Base-by-base conservation (phyloP, 2,329 filamentous ascomycete species). In the Raffaelea arxii region DNA sequence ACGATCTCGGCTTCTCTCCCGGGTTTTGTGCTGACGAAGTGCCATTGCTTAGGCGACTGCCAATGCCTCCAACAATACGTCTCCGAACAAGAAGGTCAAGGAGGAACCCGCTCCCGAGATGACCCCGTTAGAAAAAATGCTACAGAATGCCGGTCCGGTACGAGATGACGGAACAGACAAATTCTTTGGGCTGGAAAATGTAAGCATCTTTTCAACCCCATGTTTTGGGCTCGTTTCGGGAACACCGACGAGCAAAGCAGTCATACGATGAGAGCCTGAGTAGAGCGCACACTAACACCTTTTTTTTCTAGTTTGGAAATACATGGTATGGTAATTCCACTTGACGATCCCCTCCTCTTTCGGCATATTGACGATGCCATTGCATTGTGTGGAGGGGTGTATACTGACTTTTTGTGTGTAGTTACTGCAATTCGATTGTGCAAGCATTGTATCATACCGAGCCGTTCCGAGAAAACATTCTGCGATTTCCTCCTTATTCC, bases 101-200 rank as follows among this genome's bases (percentile, higher is more conserved):
- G 75, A 79, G 40, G 75, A 80, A 54, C 61, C 66, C n/a, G 53
- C 65, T n/a, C 66, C 67, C n/a, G 79, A 82, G 57, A 56, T 74
- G 46, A 82, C 78, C 2, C 78, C 80, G 3, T 56, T 83, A 48
- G 75, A 82, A 57, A 82, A 88, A 71, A 84, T 94, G 74, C 74
- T 98, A 25, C 77, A 81, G 56, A 84, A 87, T 65, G 81, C 86
- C 49, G 90, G 89, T 4, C 81, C 90, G 3, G 69, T 94, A 55
- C 81, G 88, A 58, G 72, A 77, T 55, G 90, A 97, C 66, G 92
- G 92, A 46, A 95, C 86, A 62, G 92, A 97, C 70, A 94, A 95
- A 70, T 98, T 95, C 70, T 97, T 94, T 68, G 92, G 92, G 16
- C 84, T 97, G 63, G 92, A 98, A 68, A 98, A 98, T 69, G 91